phyloP scores from a whole-genome alignment of 345 rosid genomes.

The Gynandropsis gynandra region DNA sequence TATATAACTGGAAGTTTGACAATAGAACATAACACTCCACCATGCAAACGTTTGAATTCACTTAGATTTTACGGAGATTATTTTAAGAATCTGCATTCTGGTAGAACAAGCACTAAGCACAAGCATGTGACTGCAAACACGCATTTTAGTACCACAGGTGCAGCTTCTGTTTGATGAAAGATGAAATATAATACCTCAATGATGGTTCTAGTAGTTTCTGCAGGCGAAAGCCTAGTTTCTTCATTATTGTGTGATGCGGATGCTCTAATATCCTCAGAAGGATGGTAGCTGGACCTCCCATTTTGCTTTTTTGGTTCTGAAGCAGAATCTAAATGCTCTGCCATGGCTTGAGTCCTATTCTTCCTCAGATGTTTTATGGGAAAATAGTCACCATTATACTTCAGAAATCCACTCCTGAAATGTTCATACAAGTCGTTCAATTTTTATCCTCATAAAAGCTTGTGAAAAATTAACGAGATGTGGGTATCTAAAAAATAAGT shows the following conservation, averaged over 20 bases:
- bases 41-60: background rate
- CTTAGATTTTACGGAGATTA: background rate
- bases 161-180: slow-evolving; percentile 16
- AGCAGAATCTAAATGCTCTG: slow-evolving; percentile 49
- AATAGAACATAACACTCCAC: background rate
- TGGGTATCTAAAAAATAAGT: background rate
- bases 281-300: slow-evolving; percentile 52
- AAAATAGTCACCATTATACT: slow-evolving; percentile 27
- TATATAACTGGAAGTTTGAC: background rate
- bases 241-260: slow-evolving; percentile 31
- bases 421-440: slow-evolving; percentile 4
- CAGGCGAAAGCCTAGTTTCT: slow-evolving; percentile 54
- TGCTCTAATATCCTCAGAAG: slow-evolving; percentile 70
- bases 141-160: background rate
- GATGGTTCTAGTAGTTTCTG: slow-evolving; percentile 74
- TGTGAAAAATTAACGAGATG: background rate
- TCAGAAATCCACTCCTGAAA: slow-evolving; percentile 41
- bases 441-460: background rate
- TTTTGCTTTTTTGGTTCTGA: slow-evolving; percentile 55
- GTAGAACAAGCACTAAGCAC: background rate
- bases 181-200: slow-evolving; percentile 68
- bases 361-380: slow-evolving; percentile 33
- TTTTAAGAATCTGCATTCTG: background rate
- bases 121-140: slow-evolving; percentile 11
- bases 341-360: slow-evolving; percentile 55